phyloP scores from a whole-genome alignment of 2,329 filamentous ascomycete species.

The Stachybotrys echinatus region DNA sequence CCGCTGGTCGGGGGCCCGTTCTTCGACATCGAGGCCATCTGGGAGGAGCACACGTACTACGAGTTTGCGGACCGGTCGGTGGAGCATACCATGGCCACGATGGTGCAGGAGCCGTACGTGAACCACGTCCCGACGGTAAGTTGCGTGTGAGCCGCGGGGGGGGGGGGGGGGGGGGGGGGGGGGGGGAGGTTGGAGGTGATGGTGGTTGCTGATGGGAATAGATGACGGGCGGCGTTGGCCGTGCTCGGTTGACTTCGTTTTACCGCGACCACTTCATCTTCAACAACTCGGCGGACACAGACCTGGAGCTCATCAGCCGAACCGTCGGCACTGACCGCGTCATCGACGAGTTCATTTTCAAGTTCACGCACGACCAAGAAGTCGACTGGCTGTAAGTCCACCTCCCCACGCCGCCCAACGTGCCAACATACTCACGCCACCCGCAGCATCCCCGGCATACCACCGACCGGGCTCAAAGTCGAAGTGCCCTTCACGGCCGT shows the following conservation, averaged over 20 bases:
- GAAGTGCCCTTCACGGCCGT: conserved; percentile 57
- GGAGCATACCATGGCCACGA: conserved; percentile 72
- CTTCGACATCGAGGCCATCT: conserved; percentile 72
- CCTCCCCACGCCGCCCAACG: not conserved
- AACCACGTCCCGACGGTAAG: conserved; percentile 68
- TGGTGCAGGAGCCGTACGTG: conserved; percentile 75
- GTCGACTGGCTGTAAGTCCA: conserved; percentile 63
- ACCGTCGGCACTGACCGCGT: conserved; percentile 68
- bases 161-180: too few species aligned
- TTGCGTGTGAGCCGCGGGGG: too few species aligned
- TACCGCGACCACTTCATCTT: conserved; percentile 73
- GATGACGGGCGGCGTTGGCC: conserved; percentile 65
- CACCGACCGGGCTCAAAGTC: conserved; percentile 46
- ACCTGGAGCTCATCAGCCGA: conserved; percentile 63
- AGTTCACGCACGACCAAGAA: conserved; percentile 56
- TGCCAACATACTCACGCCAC: too few species aligned
- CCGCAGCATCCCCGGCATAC: conserved; percentile 49
- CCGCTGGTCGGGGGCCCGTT: conserved; percentile 55
- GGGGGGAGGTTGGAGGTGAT: too few species aligned
- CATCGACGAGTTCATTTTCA: conserved; percentile 65
- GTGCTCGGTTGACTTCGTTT: conserved; percentile 57
- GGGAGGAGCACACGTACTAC: conserved; percentile 71
- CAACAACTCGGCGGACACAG: conserved; percentile 62
- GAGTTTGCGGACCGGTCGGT: conserved; percentile 67
- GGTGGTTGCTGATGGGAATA: conserved; percentile 12